Evolutionary conservation across 2,329 filamentous ascomycete species (phyloP).

Genomic region (Magnaporthiopsis poae): DNA sequence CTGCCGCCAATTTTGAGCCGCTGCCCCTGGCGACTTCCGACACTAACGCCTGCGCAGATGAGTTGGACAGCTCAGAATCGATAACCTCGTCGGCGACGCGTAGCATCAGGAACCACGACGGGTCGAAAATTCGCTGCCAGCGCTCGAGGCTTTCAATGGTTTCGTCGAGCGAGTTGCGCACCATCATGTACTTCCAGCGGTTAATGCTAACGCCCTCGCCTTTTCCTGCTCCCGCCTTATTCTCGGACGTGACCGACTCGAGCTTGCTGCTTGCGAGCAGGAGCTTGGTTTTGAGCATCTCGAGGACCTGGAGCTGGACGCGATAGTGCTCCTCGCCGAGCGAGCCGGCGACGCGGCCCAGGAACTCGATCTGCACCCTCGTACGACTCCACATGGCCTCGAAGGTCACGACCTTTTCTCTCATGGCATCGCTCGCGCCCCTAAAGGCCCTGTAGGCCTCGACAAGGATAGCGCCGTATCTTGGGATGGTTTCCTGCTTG

Average conservation of each 20-base stretch:
- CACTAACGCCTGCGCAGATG: neutral
- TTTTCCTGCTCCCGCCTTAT: too few species aligned
- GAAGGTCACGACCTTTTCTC: conserved; percentile 8
- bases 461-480: neutral
- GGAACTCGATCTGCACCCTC: conserved; percentile 6
- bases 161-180: conserved; percentile 9
- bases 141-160: conserved; percentile 6
- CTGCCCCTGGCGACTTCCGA: neutral
- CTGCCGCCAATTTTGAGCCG: too few species aligned
- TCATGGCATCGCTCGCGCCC: conserved; percentile 5
- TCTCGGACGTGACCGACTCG: conserved; percentile 3
- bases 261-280: conserved; percentile 5
- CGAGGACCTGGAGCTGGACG: conserved; percentile 8
- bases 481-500: neutral
- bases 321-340: conserved; percentile 8
- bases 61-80: conserved; percentile 4
- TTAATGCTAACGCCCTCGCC: too few species aligned
- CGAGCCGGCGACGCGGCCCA: conserved; percentile 1
- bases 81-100: conserved; percentile 6
- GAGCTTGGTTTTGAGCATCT: conserved; percentile 8
- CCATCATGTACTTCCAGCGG: conserved; percentile 1
- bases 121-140: conserved; percentile 10
- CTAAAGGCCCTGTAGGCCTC: neutral
- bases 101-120: conserved; percentile 9
- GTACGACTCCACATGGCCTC: conserved; percentile 8